Conservation (phyloP, 306 rosid genomes). For the Cyclanthera cordifolia region DNA sequence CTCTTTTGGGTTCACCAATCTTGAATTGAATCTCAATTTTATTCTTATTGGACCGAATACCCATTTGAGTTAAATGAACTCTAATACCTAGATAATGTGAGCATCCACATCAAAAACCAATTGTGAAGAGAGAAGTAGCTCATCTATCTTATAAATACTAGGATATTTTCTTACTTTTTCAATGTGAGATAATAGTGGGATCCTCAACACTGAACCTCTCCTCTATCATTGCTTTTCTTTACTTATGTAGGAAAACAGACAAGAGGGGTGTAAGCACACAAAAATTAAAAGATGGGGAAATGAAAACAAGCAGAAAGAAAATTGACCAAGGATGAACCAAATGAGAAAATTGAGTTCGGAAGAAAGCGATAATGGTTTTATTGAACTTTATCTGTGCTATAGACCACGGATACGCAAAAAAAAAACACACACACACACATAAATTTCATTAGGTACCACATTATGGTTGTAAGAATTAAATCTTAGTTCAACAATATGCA, state of each 20-base stretch:
- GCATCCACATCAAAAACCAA: too few species aligned
- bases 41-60: too few species aligned
- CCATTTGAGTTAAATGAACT: too few species aligned
- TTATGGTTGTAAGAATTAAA: background rate
- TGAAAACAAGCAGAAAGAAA: background rate
- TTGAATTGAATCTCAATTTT: too few species aligned
- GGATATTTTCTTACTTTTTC: too few species aligned
- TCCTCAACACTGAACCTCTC: too few species aligned
- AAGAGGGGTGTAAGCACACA: background rate
- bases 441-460: background rate
- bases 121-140: too few species aligned
- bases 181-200: too few species aligned
- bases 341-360: too few species aligned
- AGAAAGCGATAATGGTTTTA: background rate
- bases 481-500: background rate
- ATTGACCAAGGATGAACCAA: background rate
- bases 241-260: background rate
- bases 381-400: background rate
- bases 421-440: background rate
- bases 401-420: background rate
- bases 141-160: too few species aligned
- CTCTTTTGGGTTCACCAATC: too few species aligned
- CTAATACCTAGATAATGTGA: too few species aligned
- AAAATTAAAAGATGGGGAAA: background rate
- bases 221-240: background rate